These are phyloP conservation scores for Penicillium soppii DNA, from an alignment of 495 filamentous ascomycete genomes.

Conservation along the genomic window DNA sequence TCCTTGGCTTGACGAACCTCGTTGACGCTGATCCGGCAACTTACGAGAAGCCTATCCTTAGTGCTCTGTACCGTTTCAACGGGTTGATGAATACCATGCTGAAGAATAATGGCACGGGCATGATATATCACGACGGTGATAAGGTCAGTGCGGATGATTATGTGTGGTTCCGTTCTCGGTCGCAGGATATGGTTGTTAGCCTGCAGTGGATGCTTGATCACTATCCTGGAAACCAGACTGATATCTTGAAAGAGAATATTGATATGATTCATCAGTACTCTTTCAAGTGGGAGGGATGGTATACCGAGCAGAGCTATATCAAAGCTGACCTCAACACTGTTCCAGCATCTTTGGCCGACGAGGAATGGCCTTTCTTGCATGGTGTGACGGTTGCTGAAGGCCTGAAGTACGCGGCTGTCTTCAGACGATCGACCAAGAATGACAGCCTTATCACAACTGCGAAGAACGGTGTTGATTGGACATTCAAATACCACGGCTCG, in stretches of 20 bases:
- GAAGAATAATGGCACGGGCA: conserved; percentile 48
- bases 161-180: conserved; percentile 47
- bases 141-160: conserved; percentile 26
- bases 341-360: conserved; percentile 21
- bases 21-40: conserved; percentile 32
- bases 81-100: conserved; percentile 48
- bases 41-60: conserved; percentile 22
- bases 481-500: conserved; percentile 46
- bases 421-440: conserved; percentile 40
- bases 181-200: conserved; percentile 52
- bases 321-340: conserved; percentile 41
- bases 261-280: conserved; percentile 37
- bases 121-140: conserved; percentile 41
- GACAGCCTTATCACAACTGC: conserved; percentile 38
- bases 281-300: conserved; percentile 46
- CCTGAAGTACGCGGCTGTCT: conserved; percentile 42
- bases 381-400: conserved; percentile 51
- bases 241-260: conserved; percentile 45
- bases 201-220: conserved; percentile 56
- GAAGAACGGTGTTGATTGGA: conserved; percentile 46
- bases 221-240: conserved; percentile 33
- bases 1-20: conserved; percentile 52
- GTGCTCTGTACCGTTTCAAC: conserved; percentile 35
- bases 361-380: conserved; percentile 40
- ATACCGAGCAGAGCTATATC: conserved; percentile 34